Percentiles rank a stretch among this genome's conserved stretches.
Conservation (phyloP, 179 eudicot genomes). For the Beta macrorhiza region DNA sequence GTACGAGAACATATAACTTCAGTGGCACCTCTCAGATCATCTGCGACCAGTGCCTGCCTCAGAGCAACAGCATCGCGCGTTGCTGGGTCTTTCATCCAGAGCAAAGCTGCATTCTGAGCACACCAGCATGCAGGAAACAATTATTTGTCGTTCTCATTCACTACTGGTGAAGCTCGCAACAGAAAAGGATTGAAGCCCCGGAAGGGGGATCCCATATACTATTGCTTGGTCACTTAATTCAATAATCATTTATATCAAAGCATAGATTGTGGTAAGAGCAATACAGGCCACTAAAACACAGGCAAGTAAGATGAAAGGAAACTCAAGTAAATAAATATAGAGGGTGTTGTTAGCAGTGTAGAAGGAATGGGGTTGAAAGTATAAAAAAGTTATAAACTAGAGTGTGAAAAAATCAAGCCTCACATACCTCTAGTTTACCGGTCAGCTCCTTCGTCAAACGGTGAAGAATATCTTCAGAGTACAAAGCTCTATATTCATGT, state of each 20-base stretch:
- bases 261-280: background rate
- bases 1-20: conserved; percentile 65
- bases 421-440: conserved; percentile 58
- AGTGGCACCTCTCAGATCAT: conserved; percentile 44
- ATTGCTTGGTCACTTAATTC: background rate
- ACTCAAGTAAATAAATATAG: background rate
- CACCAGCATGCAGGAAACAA: background rate
- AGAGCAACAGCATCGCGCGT: conserved; percentile 57
- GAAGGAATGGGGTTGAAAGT: background rate
- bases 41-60: conserved; percentile 38
- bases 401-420: background rate
- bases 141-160: background rate
- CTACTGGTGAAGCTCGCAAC: background rate
- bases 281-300: background rate
- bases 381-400: background rate
- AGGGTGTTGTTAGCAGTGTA: background rate
- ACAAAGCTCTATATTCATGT: conserved; percentile 51
- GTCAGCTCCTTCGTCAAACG: conserved; percentile 56
- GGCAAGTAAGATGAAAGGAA: background rate
- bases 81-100: conserved; percentile 80
- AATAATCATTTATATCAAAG: background rate
- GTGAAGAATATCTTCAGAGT: conserved; percentile 52
- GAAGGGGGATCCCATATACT: background rate
- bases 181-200: background rate
- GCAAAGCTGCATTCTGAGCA: conserved; percentile 54